A percentile compares a stretch with the other conserved stretches of the same genome.
phyloP scores from a whole-genome alignment of 1,284 basidiomycete genomes.

The Austroboletus novae-zelandiae region DNA sequence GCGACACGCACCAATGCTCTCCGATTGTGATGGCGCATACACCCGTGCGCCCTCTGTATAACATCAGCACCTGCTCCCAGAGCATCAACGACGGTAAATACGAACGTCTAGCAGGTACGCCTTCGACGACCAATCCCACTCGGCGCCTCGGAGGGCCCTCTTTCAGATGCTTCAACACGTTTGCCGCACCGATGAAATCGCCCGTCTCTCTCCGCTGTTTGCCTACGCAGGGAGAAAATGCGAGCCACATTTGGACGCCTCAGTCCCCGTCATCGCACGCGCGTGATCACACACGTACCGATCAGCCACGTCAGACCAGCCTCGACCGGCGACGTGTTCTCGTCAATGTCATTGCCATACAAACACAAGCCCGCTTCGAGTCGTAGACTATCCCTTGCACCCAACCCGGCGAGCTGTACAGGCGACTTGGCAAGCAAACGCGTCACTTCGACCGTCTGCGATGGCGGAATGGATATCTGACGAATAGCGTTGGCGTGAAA shows the following conservation, averaged over 20 bases:
- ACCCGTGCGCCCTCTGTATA: slow-evolving; percentile 78
- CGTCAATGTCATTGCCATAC: slow-evolving; percentile 93
- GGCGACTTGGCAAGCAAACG: slow-evolving; percentile 68
- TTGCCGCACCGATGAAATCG: slow-evolving; percentile 82
- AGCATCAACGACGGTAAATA: slow-evolving; percentile 1
- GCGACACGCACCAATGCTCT: slow-evolving; percentile 54
- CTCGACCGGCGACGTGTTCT: slow-evolving; percentile 84
- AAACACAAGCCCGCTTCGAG: slow-evolving; percentile 98
- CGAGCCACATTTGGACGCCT: too few relatives aligned
- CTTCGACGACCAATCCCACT: slow-evolving; percentile 82
- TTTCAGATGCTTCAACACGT: slow-evolving; percentile 79
- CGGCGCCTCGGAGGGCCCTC: slow-evolving; percentile 78
- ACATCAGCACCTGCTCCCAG: slow-evolving; percentile 3
- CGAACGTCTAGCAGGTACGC: slow-evolving; percentile 82
- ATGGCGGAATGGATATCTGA: slow-evolving; percentile 88
- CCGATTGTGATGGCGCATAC: slow-evolving; percentile 51
- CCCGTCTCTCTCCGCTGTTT: slow-evolving; percentile 76
- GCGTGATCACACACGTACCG: slow-evolving; percentile 41
- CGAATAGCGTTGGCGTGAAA: background rate
- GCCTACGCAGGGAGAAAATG: slow-evolving; percentile 37
- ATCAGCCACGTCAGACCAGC: slow-evolving; percentile 93
- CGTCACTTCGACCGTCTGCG: slow-evolving; percentile 71
- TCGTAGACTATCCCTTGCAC: slow-evolving; percentile 89
- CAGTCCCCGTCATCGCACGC: background rate
- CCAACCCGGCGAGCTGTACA: slow-evolving; percentile 88